Evolutionary conservation across 192 early-diverging fungal species (phyloP), one percentile per base, ranked within the genome.

Genomic region (Entomortierella beljakovae): DNA sequence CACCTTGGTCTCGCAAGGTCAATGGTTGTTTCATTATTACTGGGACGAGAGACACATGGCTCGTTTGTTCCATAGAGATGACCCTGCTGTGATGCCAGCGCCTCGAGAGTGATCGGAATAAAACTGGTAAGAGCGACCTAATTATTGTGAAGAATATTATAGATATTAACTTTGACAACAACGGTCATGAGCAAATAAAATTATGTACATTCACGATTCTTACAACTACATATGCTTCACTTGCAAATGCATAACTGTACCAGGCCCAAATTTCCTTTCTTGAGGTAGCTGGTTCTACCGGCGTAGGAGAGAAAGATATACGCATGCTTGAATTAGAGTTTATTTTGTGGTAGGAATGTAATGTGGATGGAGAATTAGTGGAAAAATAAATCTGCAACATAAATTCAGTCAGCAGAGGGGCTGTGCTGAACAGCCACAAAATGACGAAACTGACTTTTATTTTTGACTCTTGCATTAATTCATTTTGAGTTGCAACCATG

Each of bases 161-260:
- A 22, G 18, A 15, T 51, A 15, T 10, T 6, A 25, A 53, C 9
- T 9, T 28, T 53, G 51, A 25, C 42, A 53, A 53, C 2, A 18
- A 53, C 49, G 16, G 51, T 6, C 23, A 53, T 46, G 23, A 5
- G 51, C 51, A 31, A 13, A 3, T 18, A 15, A 20, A 4, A 8
- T 34, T 22, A n/a, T n/a, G n/a, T 26, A 20, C 16, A 43, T 11
- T 3, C 43, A 35, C 42, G 32, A 16, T 55, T 11, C 26, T 64
- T 70, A 70, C 74, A 52, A 83, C 67, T 6, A 80, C 64, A 55
- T 83, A 83, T 4, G 77, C 82, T 64, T 83, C 82, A 32, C 69
- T 70, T 6, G 74, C 82, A 48, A 83, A 83, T n/a, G 70, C 75
- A 46, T 80, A 83, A 55, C 71, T 60, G 32, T 83, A 79, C 81